Base-by-base conservation (phyloP, 257 asterid species). In the Solanum bukasovii region DNA sequence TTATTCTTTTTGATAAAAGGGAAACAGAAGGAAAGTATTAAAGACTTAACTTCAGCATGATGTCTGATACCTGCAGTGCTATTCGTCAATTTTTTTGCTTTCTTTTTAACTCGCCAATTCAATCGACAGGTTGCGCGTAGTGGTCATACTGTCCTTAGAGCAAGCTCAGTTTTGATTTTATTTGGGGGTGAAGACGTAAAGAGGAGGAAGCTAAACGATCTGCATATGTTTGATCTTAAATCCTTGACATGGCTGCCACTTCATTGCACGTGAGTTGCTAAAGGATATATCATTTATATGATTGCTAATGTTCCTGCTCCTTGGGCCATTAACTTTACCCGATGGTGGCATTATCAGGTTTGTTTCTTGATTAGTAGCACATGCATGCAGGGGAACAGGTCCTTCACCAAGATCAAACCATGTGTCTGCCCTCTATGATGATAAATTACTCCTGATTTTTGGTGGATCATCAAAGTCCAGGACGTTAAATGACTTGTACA, bases 211-310 rank as follows among this genome's bases (percentile, higher is more conserved):
- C 95, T 96, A 85, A 97, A 96, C 87, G 99, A 97, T 90, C 92
- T 97, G 71, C 98, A 97, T 90, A 97, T 95, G 99, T 97, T 97
- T 92, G 98, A 97, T 91, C 93, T 97, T 70, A 96, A 96, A 90
- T 96, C 99, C 90, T 94, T 94, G 73, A 96, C 97, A 56, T 97
- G 99, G 99, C 98, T 97, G 75, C 99, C 99, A 63, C 98, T 97
- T 91, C 96, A 93, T 92, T 97, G 99, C 99, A 96, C 95, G 99
- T 97, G 90, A 92, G 99, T 88, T 35, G n/a, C 63, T 74, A 59
- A 37, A 16, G 75, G 42, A 79, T 29, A 31, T 37, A 75, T 78
- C 65, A 85, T 77, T 78, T 74, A 34, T 72, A 65, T 67, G 12
- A 33, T 86, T 11, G 38, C 18, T 27, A 37, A 18, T 68, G 87